Evolutionary conservation across 1,284 basidiomycete species (phyloP), one percentile per base, ranked within the genome.

Genomic region (Neolentinus lepideus): DNA sequence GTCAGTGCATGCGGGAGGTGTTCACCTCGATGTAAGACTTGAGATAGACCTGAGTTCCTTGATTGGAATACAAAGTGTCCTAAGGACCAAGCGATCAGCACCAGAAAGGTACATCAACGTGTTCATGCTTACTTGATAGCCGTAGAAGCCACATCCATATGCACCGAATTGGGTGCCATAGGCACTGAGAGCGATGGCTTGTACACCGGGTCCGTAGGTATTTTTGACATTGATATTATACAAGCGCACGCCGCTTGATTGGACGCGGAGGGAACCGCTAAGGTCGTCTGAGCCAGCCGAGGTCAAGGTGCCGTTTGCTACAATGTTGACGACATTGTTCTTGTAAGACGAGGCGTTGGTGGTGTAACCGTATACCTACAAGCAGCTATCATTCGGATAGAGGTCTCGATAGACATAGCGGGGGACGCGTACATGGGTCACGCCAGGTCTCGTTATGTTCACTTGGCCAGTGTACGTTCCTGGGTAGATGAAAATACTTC

Each of bases 201-300:
- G 52, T 19, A 24, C 24, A n/a, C 21, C 35, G 10, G 29, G 35
- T 0, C 80, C 81, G 57, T 73, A 78, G 0, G 74, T 78, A 62
- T 83, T 83, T 54, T 72, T 73, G 38, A 83, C 74, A 59, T 83
- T 75, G 47, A 82, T 70, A 57, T 82, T 82, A 64, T 82, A 83
- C 68, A 82, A 69, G 54, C 69, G 70, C 59, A 81, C 79, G 57
- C 78, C 68, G 57, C 78, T 64, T 56, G 76, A 77, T 64, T 81
- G 77, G 31, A 81, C 69, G 33, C 78, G 75, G 26, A 83, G 64
- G 1, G 80, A 81, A 4, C 80, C 80, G 57, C 76, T 77, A 1
- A 75, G 73, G 60, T 82, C 80, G 61, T 83, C 73, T 3, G 78
- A 80, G 4, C 75, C 78, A 3, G 78, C 76, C 1, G 64, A 58